Percentiles rank a stretch among this genome's conserved stretches.
phyloP scores from a whole-genome alignment of 2,329 filamentous ascomycete species.

The Diaporthe sp. region DNA sequence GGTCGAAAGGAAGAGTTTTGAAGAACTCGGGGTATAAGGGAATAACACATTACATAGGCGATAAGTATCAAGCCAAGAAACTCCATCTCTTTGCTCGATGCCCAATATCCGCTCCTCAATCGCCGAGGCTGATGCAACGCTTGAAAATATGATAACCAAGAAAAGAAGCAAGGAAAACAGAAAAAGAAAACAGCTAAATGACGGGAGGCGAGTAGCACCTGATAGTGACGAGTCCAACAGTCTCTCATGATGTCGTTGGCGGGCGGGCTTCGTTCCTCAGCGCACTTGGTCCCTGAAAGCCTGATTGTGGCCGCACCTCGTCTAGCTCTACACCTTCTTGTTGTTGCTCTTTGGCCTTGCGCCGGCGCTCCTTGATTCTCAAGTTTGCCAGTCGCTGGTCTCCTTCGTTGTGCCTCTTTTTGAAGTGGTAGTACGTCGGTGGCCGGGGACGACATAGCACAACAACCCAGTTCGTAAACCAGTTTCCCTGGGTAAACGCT shows the following conservation, averaged over 20 bases:
- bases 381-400: slow-evolving; percentile 82
- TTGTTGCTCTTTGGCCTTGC: slow-evolving; percentile 46
- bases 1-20: slow-evolving; percentile 17
- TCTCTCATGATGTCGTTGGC: slow-evolving; percentile 25
- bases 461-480: slow-evolving; percentile 82
- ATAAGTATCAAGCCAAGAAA: slow-evolving; percentile 25
- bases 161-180: not conserved
- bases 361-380: slow-evolving; percentile 57
- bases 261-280: slow-evolving; percentile 50
- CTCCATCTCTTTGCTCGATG: slow-evolving; percentile 8
- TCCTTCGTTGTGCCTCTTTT: slow-evolving; percentile 79
- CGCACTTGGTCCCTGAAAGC: slow-evolving; percentile 68
- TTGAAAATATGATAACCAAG: slow-evolving; percentile 15
- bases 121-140: slow-evolving; percentile 29
- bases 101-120: not conserved
- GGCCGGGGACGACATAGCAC: slow-evolving; percentile 87
- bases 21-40: slow-evolving; percentile 31
- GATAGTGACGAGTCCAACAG: not conserved
- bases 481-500: slow-evolving; percentile 84
- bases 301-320: slow-evolving; percentile 61
- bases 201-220: not conserved
- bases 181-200: slow-evolving; percentile 11
- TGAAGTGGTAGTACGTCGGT: slow-evolving; percentile 92
- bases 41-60: slow-evolving; percentile 34
- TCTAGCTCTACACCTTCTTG: slow-evolving; percentile 80